These are phyloP conservation scores for Geosiphon pyriformis DNA, from an alignment of 192 early-diverging fungal species.

Conservation along the genomic window DNA sequence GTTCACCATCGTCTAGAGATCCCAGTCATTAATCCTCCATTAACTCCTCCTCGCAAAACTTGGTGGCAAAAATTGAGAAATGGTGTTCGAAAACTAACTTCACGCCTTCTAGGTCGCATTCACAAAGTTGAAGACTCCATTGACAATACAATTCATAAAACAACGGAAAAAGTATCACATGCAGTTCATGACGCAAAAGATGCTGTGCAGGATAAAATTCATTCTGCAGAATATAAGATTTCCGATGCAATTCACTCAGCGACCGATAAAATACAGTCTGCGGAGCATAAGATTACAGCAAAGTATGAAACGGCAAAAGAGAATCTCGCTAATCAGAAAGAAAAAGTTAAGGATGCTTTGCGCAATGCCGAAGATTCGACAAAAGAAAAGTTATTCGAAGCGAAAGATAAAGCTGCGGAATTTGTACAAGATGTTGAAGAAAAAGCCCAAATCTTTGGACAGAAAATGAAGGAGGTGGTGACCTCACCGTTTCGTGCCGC, in stretches of 20 bases:
- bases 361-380: background rate
- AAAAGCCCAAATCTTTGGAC: too few relatives aligned
- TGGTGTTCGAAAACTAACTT: background rate
- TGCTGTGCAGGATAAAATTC: background rate
- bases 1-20: conserved; percentile 10
- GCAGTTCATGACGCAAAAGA: background rate
- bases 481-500: background rate
- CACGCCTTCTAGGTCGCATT: background rate
- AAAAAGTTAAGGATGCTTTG: background rate
- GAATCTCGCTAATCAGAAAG: background rate
- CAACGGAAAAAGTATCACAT: too few relatives aligned
- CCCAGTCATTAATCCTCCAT: background rate
- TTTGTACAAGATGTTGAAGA: too few relatives aligned
- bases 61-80: background rate
- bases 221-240: background rate
- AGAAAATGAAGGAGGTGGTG: too few relatives aligned
- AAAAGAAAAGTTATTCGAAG: background rate
- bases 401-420: background rate
- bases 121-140: background rate
- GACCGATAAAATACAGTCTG: background rate
- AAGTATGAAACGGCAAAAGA: background rate
- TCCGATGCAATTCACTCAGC: background rate
- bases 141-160: background rate
- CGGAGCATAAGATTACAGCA: background rate
- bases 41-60: background rate